Evolutionary conservation across 495 filamentous ascomycete genomes (phyloP).

Genomic region (Tetracladium setigerum): DNA sequence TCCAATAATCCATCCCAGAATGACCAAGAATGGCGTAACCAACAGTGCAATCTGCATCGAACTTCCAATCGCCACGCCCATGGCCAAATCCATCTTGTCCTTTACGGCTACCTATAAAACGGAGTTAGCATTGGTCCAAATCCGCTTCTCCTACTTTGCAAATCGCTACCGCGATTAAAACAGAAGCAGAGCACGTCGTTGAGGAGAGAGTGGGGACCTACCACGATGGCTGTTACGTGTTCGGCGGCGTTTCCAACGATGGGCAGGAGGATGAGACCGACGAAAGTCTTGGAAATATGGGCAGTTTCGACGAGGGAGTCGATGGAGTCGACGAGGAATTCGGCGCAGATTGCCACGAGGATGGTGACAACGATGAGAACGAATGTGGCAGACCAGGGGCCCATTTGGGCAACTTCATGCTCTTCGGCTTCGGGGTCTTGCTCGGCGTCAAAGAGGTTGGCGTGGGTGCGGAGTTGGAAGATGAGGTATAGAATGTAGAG

Average conservation of each 20-base stretch:
- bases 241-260: slow-evolving; percentile 98
- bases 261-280: slow-evolving; percentile 89
- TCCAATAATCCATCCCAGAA: slow-evolving; percentile 83
- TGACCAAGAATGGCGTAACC: slow-evolving; percentile 84
- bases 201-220: too few species aligned
- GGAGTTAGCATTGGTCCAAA: too few species aligned
- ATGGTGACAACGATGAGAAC: slow-evolving; percentile 73
- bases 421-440: slow-evolving; percentile 29
- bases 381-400: slow-evolving; percentile 61
- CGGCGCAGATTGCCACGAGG: slow-evolving; percentile 83
- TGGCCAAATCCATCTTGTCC: slow-evolving; percentile 96
- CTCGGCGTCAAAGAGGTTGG: slow-evolving; percentile 69
- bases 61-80: slow-evolving; percentile 88
- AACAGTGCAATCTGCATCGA: slow-evolving; percentile 93
- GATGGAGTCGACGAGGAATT: slow-evolving; percentile 90
- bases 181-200: too few species aligned
- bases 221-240: too few species aligned
- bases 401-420: slow-evolving; percentile 50
- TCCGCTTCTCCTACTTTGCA: too few species aligned
- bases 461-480: slow-evolving; percentile 84
- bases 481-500: slow-evolving; percentile 86
- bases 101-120: slow-evolving; percentile 50
- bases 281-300: slow-evolving; percentile 90
- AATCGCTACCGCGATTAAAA: too few species aligned
- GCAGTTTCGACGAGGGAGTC: slow-evolving; percentile 76